A percentile compares a stretch with the other conserved stretches of the same genome.
phyloP scores from a whole-genome alignment of 75 land plant species.

The Sequoiadendron giganteum region DNA sequence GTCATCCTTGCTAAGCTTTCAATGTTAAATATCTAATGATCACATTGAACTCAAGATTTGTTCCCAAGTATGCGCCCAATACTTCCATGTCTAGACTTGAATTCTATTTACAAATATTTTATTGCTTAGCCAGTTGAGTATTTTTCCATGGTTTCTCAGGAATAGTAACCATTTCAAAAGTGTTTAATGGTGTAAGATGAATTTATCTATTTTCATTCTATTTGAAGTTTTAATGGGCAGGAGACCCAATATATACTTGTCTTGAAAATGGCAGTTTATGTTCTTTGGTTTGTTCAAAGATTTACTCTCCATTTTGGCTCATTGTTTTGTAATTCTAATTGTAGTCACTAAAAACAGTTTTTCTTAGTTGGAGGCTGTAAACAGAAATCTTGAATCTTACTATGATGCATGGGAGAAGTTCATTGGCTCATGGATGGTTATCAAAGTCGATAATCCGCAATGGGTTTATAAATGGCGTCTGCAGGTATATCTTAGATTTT shows the following conservation, averaged over 20 bases:
- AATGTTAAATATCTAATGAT: background rate
- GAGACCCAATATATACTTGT: too few relatives aligned
- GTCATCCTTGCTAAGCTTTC: background rate
- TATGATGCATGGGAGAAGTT: constrained; percentile 92
- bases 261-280: background rate
- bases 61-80: background rate
- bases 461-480: constrained; percentile 91
- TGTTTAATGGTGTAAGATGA: background rate
- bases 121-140: background rate
- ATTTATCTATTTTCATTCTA: background rate
- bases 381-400: constrained; percentile 82
- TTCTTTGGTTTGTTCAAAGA: background rate
- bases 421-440: constrained; percentile 85
- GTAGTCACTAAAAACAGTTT: constrained; percentile 1
- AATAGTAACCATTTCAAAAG: background rate
- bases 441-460: constrained; percentile 70
- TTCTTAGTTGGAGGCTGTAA: constrained; percentile 79
- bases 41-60: background rate
- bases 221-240: background rate
- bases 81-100: background rate
- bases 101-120: too few relatives aligned
- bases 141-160: background rate
- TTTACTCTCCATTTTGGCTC: background rate
- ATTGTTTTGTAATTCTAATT: background rate
- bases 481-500: constrained; percentile 48